Evolutionary conservation across 2,329 filamentous ascomycete genomes (phyloP), one percentile per base, ranked within the genome.

Genomic region (Ophiobolus disseminans): DNA sequence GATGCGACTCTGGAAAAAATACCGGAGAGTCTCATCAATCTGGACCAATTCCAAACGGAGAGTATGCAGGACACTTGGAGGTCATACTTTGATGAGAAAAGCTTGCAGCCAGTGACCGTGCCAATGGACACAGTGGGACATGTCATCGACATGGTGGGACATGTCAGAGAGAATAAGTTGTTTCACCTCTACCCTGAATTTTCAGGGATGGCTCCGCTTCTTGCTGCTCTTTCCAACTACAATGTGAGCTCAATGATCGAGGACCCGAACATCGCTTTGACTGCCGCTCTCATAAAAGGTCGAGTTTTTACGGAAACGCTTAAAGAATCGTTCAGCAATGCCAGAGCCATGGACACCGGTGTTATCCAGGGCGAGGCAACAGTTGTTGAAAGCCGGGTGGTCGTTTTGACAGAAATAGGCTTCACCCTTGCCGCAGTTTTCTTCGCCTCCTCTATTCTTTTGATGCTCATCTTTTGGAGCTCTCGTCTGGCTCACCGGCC

Each of bases 231-330:
- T 13, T 55, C 26, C 10, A 5, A n/a, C 19, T 57, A 48, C 19
- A 58, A 53, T 28, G 2, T 60, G 10, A 43, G 42, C 2, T 4
- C 40, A 11, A 56, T 58, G 20, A 26, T 55, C 11, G 41, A 56
- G 8, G 52, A 56, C 9, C 19, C 37, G 7, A 10, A 45, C 2
- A 16, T 60, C 3, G 17, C 21, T 2, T n/a, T 42, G 10, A 28
- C 34, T 16, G 55, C 55, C 10, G 43, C 31, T 10, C 45, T 36
- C 21, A 37, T 56, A n/a, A 65, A 62, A 38, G 52, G 58, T 10
- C 53, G 61, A 3, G 50, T 63, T 19, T 58, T 61, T 5, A 49
- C 42, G 13, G 57, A 65, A 23, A 38, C 30, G 3, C 11, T 62
- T 2, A 53, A 46, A n/a, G 50, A 56, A 10, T 38, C 59, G 3